Conservation (phyloP, 768 basidiomycete species). For the Russula vinacea region DNA sequence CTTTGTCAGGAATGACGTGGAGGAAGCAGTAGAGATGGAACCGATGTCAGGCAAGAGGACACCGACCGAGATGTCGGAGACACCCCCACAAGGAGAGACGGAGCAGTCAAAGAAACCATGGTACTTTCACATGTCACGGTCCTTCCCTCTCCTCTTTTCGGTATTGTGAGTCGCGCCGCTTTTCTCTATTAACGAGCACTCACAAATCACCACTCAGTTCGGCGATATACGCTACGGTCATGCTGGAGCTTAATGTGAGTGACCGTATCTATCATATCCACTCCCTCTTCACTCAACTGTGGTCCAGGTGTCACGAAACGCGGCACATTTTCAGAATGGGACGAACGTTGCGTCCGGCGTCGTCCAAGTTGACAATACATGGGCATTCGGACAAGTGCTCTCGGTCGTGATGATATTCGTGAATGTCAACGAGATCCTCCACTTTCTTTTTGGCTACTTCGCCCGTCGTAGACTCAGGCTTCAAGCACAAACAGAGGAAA, state of each 20-base stretch:
- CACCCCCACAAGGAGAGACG: no score
- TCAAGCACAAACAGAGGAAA: background rate
- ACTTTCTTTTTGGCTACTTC: conserved; percentile 11
- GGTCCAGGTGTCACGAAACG: conserved; percentile 18
- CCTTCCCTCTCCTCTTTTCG: background rate
- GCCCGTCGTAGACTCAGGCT: background rate
- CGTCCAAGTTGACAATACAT: background rate
- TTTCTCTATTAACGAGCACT: background rate
- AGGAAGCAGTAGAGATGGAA: background rate
- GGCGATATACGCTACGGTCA: conserved; percentile 20
- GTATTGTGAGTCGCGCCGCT: conserved; percentile 6
- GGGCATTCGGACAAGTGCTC: conserved; percentile 25
- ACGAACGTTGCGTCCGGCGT: background rate
- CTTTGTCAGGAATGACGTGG: background rate
- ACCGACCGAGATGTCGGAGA: background rate
- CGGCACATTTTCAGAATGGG: background rate
- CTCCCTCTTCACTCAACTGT: background rate
- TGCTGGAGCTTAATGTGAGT: conserved; percentile 25
- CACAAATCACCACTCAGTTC: conserved; percentile 3
- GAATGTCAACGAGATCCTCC: conserved; percentile 13
- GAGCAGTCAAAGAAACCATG: background rate
- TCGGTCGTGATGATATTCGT: conserved; percentile 22
- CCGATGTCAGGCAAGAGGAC: no score
- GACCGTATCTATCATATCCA: background rate
- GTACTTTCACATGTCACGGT: conserved; percentile 8